Evolutionary conservation across 345 rosid genomes (phyloP).

Genomic region (Populus pruinosa): DNA sequence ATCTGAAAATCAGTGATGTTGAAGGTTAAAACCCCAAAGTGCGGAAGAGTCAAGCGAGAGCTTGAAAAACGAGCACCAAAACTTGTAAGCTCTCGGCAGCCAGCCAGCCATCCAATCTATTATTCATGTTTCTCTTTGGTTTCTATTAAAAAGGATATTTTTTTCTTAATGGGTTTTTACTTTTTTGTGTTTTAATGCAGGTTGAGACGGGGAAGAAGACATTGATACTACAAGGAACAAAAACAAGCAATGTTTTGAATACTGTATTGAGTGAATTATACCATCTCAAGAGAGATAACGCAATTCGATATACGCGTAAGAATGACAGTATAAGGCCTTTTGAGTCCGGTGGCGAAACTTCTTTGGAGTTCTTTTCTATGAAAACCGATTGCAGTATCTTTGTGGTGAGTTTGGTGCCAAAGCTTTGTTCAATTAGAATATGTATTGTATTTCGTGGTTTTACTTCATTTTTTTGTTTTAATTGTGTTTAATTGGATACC

Average conservation of each 20-base stretch:
- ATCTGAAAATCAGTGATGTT: conserved; percentile 25
- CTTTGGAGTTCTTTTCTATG: conserved; percentile 83
- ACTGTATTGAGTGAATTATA: conserved; percentile 60
- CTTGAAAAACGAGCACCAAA: conserved; percentile 77
- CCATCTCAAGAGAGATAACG: conserved; percentile 70
- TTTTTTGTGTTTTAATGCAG: conserved; percentile 30
- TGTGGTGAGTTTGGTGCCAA: conserved; percentile 47
- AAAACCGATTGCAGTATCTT: conserved; percentile 92
- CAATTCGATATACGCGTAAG: conserved; percentile 75
- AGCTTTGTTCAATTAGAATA: too few species aligned
- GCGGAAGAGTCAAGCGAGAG: conserved; percentile 46
- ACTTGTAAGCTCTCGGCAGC: conserved; percentile 35
- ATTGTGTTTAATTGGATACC: too few species aligned
- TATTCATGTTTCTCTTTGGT: too few species aligned
- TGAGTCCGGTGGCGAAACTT: conserved; percentile 89
- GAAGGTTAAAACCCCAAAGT: conserved; percentile 53
- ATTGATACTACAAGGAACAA: conserved; percentile 85
- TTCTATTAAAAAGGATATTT: not conserved
- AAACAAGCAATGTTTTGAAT: conserved; percentile 66
- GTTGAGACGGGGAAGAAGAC: conserved; percentile 94
- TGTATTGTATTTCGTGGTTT: not conserved
- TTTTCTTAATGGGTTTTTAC: not conserved
- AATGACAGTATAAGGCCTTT: conserved; percentile 91
- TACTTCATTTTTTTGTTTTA: too few species aligned
- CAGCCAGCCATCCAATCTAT: too few species aligned